phyloP scores from a whole-genome alignment of 495 filamentous ascomycete species.

The Trichoderma gamsii region DNA sequence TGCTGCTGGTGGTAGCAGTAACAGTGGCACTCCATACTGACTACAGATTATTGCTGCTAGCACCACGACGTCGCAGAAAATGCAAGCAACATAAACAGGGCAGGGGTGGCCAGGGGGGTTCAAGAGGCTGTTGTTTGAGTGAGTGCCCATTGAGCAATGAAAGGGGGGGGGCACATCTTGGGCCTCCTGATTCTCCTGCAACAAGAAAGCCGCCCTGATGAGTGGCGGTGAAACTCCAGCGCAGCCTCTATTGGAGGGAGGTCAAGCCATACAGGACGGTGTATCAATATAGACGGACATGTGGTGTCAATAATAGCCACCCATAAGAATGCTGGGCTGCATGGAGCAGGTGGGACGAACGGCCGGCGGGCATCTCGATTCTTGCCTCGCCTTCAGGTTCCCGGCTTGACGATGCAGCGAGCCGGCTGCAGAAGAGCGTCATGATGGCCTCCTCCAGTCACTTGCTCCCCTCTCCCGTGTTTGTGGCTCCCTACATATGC shows the following conservation, averaged over 20 bases:
- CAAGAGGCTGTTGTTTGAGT: background rate
- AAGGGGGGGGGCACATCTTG: background rate
- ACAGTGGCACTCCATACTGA: too few relatives aligned
- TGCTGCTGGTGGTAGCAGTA: too few relatives aligned
- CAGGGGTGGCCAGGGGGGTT: slow-evolving; percentile 2
- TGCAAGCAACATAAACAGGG: background rate
- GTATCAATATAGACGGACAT: background rate
- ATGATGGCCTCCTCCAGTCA: background rate
- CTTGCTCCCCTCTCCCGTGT: background rate
- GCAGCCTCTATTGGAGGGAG: background rate
- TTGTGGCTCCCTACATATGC: background rate
- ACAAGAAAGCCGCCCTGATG: slow-evolving; percentile 13
- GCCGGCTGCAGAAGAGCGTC: background rate
- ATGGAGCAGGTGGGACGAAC: background rate
- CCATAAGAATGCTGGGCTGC: slow-evolving; percentile 10
- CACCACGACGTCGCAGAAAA: slow-evolving; percentile 4
- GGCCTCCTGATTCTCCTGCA: slow-evolving; percentile 13
- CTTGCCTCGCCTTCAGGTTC: background rate
- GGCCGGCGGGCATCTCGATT: background rate
- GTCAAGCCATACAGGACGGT: background rate
- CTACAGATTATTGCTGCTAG: background rate
- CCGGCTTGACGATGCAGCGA: background rate
- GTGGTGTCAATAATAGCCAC: slow-evolving; percentile 3
- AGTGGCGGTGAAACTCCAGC: slow-evolving; percentile 8
- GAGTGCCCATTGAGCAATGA: background rate